Evolutionary conservation across 1,139 yeast species (phyloP).

Genomic region (Tardiomyces depauwii): DNA sequence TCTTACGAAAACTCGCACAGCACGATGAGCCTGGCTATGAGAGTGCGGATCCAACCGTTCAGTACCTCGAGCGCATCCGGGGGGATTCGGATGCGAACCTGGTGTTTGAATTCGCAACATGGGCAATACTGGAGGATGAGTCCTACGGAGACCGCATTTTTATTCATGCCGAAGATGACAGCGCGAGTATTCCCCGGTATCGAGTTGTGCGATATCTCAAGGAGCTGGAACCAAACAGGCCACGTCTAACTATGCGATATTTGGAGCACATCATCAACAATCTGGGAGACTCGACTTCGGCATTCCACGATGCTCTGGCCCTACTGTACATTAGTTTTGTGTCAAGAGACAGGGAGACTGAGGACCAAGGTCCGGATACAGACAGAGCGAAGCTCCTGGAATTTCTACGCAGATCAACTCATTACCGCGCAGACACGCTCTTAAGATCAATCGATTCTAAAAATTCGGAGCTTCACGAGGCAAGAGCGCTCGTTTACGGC

Average conservation of each 20-base stretch:
- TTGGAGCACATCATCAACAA: conserved; percentile 49
- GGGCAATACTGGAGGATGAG: conserved; percentile 39
- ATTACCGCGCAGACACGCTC: conserved; percentile 27
- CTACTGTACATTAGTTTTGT: conserved; percentile 40
- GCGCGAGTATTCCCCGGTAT: conserved; percentile 36
- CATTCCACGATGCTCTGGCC: conserved; percentile 43
- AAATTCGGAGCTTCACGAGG: conserved; percentile 20
- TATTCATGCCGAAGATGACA: conserved; percentile 53
- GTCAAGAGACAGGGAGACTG: conserved; percentile 20
- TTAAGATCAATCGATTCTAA: conserved; percentile 20
- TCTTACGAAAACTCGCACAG: conserved; percentile 30
- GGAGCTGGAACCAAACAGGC: neutral
- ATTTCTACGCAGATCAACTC: conserved; percentile 19
- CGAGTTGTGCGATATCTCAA: conserved; percentile 2
- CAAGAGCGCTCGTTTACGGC: conserved; percentile 50
- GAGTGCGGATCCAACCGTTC: conserved; percentile 43
- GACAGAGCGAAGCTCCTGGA: conserved; percentile 15
- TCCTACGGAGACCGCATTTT: conserved; percentile 43
- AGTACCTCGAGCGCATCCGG: conserved; percentile 50
- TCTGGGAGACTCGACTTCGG: conserved; percentile 33
- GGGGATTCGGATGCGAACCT: conserved; percentile 40
- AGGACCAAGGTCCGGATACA: conserved; percentile 3
- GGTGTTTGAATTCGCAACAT: conserved; percentile 46
- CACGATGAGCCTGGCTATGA: conserved; percentile 9
- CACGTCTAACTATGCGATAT: conserved; percentile 33